A percentile compares a stretch with the other conserved stretches of the same genome.
These are phyloP conservation scores for Salix koriyanagi DNA, from an alignment of 345 rosid species.

Conservation along the genomic window DNA sequence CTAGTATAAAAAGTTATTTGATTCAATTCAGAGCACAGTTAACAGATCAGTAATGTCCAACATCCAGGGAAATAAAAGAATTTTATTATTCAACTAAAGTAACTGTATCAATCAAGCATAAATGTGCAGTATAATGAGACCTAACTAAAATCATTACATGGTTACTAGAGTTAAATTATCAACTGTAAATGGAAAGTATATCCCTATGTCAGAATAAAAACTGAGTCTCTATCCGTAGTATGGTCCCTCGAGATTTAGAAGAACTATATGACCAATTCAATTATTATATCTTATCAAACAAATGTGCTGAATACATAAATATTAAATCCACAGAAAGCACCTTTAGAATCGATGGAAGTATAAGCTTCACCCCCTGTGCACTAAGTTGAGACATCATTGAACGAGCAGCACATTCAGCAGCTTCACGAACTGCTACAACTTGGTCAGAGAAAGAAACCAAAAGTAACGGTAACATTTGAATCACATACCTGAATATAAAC, in stretches of 20 bases:
- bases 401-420: conserved; percentile 97
- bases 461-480: conserved; percentile 86
- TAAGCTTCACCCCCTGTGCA: conserved; percentile 90
- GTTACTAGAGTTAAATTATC: not conserved
- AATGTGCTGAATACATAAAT: not conserved
- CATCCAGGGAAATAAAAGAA: no score
- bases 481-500: conserved; percentile 67
- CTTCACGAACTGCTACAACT: conserved; percentile 97
- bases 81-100: no score
- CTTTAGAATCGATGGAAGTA: conserved; percentile 91
- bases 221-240: no score
- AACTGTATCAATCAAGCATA: no score
- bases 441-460: conserved; percentile 96
- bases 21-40: not conserved
- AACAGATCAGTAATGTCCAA: no score
- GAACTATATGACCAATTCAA: no score
- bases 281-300: not conserved
- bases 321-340: conserved; percentile 30
- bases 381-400: conserved; percentile 98
- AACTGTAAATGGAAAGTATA: not conserved
- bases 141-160: not conserved
- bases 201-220: no score
- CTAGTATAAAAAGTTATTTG: not conserved
- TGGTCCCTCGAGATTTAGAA: no score
- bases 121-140: not conserved